Evolutionary conservation across 2,329 filamentous ascomycete genomes (phyloP).

Genomic region (Aspergillus sp.): DNA sequence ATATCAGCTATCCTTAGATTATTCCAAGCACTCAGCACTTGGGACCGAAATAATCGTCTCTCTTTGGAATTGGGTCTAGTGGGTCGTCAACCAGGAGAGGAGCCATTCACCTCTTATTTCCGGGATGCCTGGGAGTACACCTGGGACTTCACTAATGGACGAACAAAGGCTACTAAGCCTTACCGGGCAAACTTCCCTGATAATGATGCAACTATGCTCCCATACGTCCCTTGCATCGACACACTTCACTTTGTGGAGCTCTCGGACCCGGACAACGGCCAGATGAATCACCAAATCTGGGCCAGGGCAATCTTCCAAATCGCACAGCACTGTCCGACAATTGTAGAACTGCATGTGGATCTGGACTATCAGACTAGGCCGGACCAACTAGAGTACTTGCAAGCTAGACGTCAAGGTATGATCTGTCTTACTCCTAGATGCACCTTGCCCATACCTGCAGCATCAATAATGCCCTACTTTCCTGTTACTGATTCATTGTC

Average conservation of each 20-base stretch:
- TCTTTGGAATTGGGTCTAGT: slow-evolving; percentile 4
- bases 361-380: background rate
- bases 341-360: background rate
- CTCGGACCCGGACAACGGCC: background rate
- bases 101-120: slow-evolving; percentile 9
- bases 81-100: slow-evolving; percentile 7
- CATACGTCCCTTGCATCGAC: slow-evolving; percentile 5
- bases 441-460: too few relatives aligned
- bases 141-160: background rate
- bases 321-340: background rate
- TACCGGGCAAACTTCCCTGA: slow-evolving; percentile 19
- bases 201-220: slow-evolving; percentile 1
- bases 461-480: too few relatives aligned
- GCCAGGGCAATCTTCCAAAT: background rate
- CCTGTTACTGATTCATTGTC: background rate
- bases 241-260: background rate
- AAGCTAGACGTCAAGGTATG: background rate
- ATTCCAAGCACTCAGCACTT: slow-evolving; percentile 11
- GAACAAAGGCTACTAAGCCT: slow-evolving; percentile 5
- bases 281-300: background rate
- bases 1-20: background rate
- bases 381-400: background rate
- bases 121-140: background rate
- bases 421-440: background rate
- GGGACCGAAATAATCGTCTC: slow-evolving; percentile 9